Conservation (phyloP, 139 green algal species). For the Coccomyxa sp. region DNA sequence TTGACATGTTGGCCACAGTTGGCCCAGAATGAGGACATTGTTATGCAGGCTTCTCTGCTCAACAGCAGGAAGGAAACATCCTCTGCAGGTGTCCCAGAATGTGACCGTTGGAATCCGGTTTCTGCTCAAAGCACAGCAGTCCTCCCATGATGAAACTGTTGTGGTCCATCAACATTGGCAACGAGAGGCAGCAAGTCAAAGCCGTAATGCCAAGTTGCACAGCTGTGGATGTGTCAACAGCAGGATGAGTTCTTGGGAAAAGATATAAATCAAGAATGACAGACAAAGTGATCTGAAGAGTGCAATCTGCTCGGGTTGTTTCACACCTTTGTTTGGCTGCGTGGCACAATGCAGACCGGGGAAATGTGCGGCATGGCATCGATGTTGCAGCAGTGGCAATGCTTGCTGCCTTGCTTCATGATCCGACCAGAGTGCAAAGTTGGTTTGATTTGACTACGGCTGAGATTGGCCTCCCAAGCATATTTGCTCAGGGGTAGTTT, state of each 20-base stretch:
- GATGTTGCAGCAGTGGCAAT: neutral
- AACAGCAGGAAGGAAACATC: too few relatives aligned
- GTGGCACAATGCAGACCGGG: neutral
- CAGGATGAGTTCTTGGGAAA: neutral
- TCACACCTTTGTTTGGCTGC: neutral
- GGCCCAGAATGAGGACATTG: too few relatives aligned
- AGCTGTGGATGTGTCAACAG: neutral
- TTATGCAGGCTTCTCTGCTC: too few relatives aligned
- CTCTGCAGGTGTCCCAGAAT: too few relatives aligned
- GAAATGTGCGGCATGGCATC: neutral
- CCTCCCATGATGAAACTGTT: neutral
- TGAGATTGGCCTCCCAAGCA: too few relatives aligned
- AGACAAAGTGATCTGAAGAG: neutral
- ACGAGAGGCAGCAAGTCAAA: neutral
- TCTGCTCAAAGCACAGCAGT: neutral
- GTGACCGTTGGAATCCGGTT: too few relatives aligned
- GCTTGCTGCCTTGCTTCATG: neutral
- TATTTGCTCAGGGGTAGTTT: too few relatives aligned
- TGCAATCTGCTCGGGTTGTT: neutral
- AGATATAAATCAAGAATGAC: neutral
- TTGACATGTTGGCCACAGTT: too few relatives aligned
- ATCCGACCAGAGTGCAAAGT: neutral
- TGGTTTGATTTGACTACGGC: too few relatives aligned
- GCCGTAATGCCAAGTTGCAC: neutral
- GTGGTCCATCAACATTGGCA: neutral